Conservation (phyloP, 2,329 filamentous ascomycete genomes). For the Mycogone perniciosa region DNA sequence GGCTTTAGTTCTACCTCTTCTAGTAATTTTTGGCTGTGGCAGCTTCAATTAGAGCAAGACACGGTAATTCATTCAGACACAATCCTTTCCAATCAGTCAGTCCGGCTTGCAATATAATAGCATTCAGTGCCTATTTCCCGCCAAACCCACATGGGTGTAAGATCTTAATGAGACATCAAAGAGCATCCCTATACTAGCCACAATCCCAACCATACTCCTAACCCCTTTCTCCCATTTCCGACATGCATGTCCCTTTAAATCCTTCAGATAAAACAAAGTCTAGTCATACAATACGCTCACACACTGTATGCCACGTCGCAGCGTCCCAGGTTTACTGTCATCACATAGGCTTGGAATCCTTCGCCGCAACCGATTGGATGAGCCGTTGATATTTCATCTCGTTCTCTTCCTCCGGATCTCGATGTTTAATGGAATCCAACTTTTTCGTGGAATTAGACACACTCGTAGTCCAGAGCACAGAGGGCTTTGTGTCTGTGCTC, state of each 20-base stretch:
- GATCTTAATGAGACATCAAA: not conserved
- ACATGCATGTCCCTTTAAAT: slow-evolving; percentile 10
- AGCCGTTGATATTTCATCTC: slow-evolving; percentile 32
- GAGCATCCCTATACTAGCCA: not conserved
- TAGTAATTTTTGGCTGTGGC: no score
- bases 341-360: slow-evolving; percentile 23
- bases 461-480: slow-evolving; percentile 31
- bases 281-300: slow-evolving; percentile 6
- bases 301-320: slow-evolving; percentile 1
- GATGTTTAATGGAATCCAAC: slow-evolving; percentile 19
- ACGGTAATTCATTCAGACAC: no score
- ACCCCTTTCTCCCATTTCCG: slow-evolving; percentile 11
- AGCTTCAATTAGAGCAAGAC: no score
- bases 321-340: slow-evolving; percentile 1
- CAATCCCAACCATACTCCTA: slow-evolving; percentile 10
- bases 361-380: slow-evolving; percentile 31
- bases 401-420: slow-evolving; percentile 30
- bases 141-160: no score
- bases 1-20: no score
- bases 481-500: slow-evolving; percentile 20
- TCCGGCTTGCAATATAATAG: no score
- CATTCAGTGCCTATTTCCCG: no score
- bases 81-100: no score
- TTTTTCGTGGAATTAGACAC: slow-evolving; percentile 10
- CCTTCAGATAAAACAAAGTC: slow-evolving; percentile 6